Conservation (phyloP, 805 yeast genomes). For the Citeromyces matritensis region DNA sequence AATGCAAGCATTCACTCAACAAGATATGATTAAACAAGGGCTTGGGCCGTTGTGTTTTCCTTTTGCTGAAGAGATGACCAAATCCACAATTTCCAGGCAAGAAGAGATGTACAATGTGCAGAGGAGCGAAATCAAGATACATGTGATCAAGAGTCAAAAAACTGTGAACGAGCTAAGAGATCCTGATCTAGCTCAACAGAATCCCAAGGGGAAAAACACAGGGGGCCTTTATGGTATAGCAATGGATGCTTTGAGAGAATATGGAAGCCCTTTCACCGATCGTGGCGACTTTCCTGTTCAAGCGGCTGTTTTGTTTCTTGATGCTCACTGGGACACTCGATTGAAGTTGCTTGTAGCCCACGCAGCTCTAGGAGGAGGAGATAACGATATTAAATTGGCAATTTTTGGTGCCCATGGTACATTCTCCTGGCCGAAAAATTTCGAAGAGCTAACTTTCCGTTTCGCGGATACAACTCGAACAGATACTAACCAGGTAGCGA, state of each 20-base stretch:
- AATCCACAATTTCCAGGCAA: slow-evolving; percentile 34
- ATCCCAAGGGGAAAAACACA: slow-evolving; percentile 48
- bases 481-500: slow-evolving; percentile 63
- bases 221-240: slow-evolving; percentile 78
- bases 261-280: slow-evolving; percentile 37
- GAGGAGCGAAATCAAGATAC: slow-evolving; percentile 62
- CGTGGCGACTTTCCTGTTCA: slow-evolving; percentile 33
- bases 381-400: slow-evolving; percentile 55
- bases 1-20: slow-evolving; percentile 86
- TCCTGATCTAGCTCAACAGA: slow-evolving; percentile 80
- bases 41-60: slow-evolving; percentile 68
- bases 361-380: slow-evolving; percentile 92
- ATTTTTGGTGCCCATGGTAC: slow-evolving; percentile 90
- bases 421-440: slow-evolving; percentile 81
- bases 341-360: slow-evolving; percentile 57
- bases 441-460: slow-evolving; percentile 53
- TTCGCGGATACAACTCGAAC: slow-evolving; percentile 63
- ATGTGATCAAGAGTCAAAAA: slow-evolving; percentile 51
- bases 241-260: slow-evolving; percentile 44
- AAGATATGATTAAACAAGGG: slow-evolving; percentile 71
- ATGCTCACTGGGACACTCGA: slow-evolving; percentile 66
- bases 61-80: slow-evolving; percentile 41
- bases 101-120: slow-evolving; percentile 16
- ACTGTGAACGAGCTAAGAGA: slow-evolving; percentile 62
- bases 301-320: slow-evolving; percentile 78